These are phyloP conservation scores for Wickerhamomyces silvicola DNA, from an alignment of 805 yeast species.

Conservation along the genomic window DNA sequence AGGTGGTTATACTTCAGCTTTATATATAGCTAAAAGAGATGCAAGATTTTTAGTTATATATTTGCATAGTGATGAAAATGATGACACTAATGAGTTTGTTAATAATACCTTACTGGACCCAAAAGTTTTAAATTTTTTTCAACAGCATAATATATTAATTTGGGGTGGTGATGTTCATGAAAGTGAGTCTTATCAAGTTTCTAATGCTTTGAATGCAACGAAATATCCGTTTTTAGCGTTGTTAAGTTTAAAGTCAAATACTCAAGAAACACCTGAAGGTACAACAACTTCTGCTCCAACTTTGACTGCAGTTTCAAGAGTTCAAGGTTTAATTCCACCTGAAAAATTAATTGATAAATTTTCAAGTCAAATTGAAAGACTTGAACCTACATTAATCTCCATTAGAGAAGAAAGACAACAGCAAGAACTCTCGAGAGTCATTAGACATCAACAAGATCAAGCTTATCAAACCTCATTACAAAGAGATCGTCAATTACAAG, in stretches of 20 bases:
- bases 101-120: constrained; percentile 47
- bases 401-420: constrained; percentile 61
- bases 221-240: constrained; percentile 80
- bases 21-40: constrained; percentile 60
- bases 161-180: constrained; percentile 90
- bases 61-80: constrained; percentile 67
- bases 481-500: constrained; percentile 54
- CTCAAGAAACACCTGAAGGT: constrained; percentile 50
- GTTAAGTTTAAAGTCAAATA: constrained; percentile 55
- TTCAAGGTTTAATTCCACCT: constrained; percentile 51
- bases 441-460: constrained; percentile 68
- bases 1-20: constrained; percentile 77
- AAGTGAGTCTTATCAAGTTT: constrained; percentile 79
- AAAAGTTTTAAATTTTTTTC: constrained; percentile 40
- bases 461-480: constrained; percentile 69
- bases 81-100: constrained; percentile 48
- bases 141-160: constrained; percentile 47
- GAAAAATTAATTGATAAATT: constrained; percentile 38
- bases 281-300: constrained; percentile 46
- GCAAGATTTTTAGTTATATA: constrained; percentile 70
- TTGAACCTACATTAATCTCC: constrained; percentile 53
- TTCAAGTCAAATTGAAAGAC: constrained; percentile 43
- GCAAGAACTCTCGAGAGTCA: constrained; percentile 45
- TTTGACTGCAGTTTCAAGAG: constrained; percentile 51
- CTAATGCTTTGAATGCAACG: constrained; percentile 64